phyloP scores from a whole-genome alignment of 2,329 filamentous ascomycete species.

The Alternaria gansuensis region DNA sequence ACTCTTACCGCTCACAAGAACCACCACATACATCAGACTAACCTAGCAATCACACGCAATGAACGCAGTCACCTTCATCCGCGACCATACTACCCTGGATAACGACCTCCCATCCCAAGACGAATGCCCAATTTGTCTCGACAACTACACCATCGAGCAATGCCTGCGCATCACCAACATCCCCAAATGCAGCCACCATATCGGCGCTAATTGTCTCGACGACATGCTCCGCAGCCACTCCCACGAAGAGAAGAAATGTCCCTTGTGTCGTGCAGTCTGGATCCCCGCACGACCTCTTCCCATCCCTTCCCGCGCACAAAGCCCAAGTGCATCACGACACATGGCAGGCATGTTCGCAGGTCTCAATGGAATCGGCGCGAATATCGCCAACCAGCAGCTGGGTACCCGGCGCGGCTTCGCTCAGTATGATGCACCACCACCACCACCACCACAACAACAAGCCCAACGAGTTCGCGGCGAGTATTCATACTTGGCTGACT shows the following conservation, averaged over 20 bases:
- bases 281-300: conserved; percentile 4
- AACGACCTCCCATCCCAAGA: not conserved
- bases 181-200: conserved; percentile 26
- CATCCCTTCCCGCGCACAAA: not conserved
- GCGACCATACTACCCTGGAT: conserved; percentile 6
- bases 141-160: conserved; percentile 25
- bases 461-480: not conserved
- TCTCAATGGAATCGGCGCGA: not conserved
- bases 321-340: not conserved
- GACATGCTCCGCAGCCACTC: conserved; percentile 19
- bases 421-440: not conserved
- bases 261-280: conserved; percentile 37
- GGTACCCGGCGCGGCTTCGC: not conserved
- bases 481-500: too few relatives aligned
- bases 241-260: conserved; percentile 29
- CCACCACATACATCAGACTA: not conserved
- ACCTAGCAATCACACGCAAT: not conserved
- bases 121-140: conserved; percentile 36
- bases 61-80: conserved; percentile 8
- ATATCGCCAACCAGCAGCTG: conserved; percentile 1
- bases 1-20: not conserved
- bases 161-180: conserved; percentile 26
- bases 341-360: conserved; percentile 1
- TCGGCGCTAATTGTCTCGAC: conserved; percentile 27
- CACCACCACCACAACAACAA: not conserved